Base-by-base conservation (phyloP, 2,329 filamentous ascomycete species). In the Magnaporthales sp. region DNA sequence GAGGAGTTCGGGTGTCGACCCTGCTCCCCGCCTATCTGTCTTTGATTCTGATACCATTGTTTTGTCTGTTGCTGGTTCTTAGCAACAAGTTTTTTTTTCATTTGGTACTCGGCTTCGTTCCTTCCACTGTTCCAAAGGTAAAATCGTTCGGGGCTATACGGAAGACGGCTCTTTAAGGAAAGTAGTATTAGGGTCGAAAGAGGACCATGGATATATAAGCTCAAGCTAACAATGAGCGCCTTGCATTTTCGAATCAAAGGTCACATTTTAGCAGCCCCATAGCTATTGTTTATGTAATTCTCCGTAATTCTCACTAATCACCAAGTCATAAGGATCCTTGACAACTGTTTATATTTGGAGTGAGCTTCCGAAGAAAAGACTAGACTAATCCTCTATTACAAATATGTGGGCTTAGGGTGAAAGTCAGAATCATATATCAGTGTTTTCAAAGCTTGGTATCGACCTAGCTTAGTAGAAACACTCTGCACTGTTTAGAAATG, bases 1-100 rank as follows among this genome's bases (percentile, higher is more conserved):
- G 64, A 78, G 74, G 22, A 78, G 73, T 32, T 51, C 38, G 2
- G 71, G 69, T 8, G 65, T 32, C 11, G 64, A 30, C 32, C 32
- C 63, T 4, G 64, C 26, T 10, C 26, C 63, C n/a, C n/a, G 54
- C 54, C 54, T 22, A 24, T 8, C n/a, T 22, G 54, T 3, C 4
- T 5, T 58, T 58, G 54, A 31, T 15, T 51, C 30, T 30, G 51
- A 65, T 60, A 51, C 26, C 63, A 60, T 65, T n/a, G n/a, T n/a
- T n/a, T n/a, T n/a, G n/a, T n/a, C n/a, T 22, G 1, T 24, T n/a
- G 27, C 4, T n/a, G n/a, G 27, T 46, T 60, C 10, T 11, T 26
- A 10, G 19, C 26, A 38, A 15, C 24, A 22, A 13, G 11, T 2
- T 61, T 60, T 10, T 26, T 15, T 9, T 60, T n/a, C 15, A 8